Evolutionary conservation across 2,329 filamentous ascomycete species (phyloP).

Genomic region (Penicillium hordei): DNA sequence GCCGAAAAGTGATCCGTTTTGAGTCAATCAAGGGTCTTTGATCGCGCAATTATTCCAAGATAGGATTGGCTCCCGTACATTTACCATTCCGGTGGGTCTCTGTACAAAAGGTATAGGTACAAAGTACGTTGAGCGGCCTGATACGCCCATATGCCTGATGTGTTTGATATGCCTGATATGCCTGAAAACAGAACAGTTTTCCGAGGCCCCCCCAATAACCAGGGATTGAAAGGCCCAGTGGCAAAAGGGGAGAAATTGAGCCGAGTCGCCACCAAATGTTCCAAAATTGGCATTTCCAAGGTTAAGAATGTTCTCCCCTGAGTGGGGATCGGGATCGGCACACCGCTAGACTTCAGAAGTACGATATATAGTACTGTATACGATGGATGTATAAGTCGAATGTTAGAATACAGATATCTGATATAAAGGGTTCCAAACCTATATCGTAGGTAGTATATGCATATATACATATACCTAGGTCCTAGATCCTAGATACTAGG

Average conservation of each 20-base stretch:
- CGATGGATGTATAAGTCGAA: background rate
- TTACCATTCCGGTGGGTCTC: background rate
- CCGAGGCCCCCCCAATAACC: background rate
- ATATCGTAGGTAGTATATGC: background rate
- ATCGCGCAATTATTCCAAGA: conserved; percentile 2
- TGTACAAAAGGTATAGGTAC: background rate
- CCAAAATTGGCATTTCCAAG: background rate
- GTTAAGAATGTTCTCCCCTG: conserved; percentile 16
- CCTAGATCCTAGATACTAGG: too few species aligned
- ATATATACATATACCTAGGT: background rate
- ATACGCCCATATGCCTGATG: background rate
- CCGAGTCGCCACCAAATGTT: conserved; percentile 9
- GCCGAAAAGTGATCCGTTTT: background rate
- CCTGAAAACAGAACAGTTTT: background rate
- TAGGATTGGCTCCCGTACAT: background rate
- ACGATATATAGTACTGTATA: background rate
- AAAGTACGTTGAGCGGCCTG: background rate
- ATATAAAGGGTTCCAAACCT: background rate
- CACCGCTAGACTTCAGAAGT: conserved; percentile 8
- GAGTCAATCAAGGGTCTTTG: background rate
- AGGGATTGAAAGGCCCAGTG: background rate
- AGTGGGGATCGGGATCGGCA: conserved; percentile 15
- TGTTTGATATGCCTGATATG: background rate
- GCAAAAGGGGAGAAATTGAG: conserved; percentile 2
- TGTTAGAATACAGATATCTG: background rate